A percentile compares a stretch with the other conserved stretches of the same genome.
Conservation (phyloP, 805 yeast genomes). For the Teunomyces pallodes region DNA sequence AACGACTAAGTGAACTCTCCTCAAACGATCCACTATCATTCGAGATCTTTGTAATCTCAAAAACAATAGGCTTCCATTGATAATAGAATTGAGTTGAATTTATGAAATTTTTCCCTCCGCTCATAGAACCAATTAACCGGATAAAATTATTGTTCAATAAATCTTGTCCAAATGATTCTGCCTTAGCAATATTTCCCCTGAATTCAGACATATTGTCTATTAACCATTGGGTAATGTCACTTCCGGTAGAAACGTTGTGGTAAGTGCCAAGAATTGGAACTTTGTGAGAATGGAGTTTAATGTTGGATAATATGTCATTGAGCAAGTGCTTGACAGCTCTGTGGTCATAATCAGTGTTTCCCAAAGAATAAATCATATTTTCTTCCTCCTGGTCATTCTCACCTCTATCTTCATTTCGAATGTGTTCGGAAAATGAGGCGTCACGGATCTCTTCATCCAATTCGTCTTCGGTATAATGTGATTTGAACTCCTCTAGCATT, state of each 20-base stretch:
- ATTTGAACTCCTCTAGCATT: conserved; percentile 61
- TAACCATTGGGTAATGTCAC: conserved; percentile 59
- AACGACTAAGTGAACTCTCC: conserved; percentile 8
- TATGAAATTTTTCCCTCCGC: conserved; percentile 52
- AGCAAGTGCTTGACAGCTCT: conserved; percentile 34
- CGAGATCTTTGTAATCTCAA: conserved; percentile 39
- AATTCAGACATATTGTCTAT: conserved; percentile 43
- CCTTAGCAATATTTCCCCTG: conserved; percentile 49
- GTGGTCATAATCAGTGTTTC: conserved; percentile 27
- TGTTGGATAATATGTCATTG: conserved; percentile 35
- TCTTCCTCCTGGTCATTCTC: conserved; percentile 9
- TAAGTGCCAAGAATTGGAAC: conserved; percentile 72
- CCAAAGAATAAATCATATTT: conserved; percentile 27
- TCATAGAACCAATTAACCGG: conserved; percentile 61
- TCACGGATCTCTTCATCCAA: conserved; percentile 28
- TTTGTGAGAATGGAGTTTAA: conserved; percentile 54
- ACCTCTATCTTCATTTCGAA: conserved; percentile 3
- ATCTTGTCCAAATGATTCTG: conserved; percentile 75
- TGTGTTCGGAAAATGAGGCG: conserved; percentile 12
- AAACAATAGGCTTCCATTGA: conserved; percentile 78
- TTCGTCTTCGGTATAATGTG: conserved; percentile 46
- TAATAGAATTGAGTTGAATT: conserved; percentile 71
- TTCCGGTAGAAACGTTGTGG: conserved; percentile 59
- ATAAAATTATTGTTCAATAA: conserved; percentile 59
- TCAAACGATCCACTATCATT: conserved; percentile 7